Percentiles rank a stretch among this genome's conserved stretches.
phyloP scores from a whole-genome alignment of 768 basidiomycete genomes.

The Cystobasidium onofrii region DNA sequence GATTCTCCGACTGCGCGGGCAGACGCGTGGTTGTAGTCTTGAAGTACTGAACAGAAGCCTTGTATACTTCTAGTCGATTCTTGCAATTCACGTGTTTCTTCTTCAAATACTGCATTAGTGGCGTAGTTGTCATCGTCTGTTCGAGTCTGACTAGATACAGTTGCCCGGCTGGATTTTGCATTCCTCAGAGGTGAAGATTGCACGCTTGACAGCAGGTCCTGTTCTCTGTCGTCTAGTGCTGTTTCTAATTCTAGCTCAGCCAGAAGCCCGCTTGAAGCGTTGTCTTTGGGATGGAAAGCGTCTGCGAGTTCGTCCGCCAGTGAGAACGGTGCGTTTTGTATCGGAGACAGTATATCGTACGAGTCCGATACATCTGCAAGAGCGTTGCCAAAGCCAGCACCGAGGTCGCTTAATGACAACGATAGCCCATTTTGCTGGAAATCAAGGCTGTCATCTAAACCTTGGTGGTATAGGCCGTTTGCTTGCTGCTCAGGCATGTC shows the following conservation, averaged over 20 bases:
- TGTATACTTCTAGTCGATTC: background rate
- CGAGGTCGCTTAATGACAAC: background rate
- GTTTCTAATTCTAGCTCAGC: background rate
- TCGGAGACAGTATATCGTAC: background rate
- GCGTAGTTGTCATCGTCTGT: background rate
- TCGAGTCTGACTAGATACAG: background rate
- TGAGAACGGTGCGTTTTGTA: background rate
- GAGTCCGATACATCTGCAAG: background rate
- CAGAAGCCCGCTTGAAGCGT: background rate
- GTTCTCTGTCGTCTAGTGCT: background rate
- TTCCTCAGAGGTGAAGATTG: background rate
- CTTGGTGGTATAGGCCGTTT: background rate
- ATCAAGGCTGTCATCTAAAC: background rate
- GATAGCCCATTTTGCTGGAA: background rate
- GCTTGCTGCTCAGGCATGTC: constrained; percentile 17
- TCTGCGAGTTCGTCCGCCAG: background rate
- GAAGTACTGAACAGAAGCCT: background rate
- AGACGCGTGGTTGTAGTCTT: background rate
- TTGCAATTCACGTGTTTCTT: background rate
- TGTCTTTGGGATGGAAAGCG: background rate
- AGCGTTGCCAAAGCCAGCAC: background rate
- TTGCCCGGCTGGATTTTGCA: background rate
- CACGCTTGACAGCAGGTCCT: background rate
- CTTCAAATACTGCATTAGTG: background rate
- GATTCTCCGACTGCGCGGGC: background rate